Conservation (phyloP, 164 flowering plant genomes). For the Amborella trichopoda region DNA sequence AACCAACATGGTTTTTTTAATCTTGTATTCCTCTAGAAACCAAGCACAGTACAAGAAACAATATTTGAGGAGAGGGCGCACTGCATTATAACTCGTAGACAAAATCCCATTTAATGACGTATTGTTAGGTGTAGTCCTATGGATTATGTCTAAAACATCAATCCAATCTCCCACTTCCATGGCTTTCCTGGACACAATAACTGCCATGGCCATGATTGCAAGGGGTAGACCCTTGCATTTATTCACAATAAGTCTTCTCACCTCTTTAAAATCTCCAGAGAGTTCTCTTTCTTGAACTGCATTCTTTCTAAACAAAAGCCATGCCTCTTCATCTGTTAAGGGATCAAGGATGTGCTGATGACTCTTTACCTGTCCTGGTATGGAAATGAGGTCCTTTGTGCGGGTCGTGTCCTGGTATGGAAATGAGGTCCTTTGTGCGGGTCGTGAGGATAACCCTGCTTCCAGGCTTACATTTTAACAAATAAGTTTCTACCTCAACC, state of each 20-base stretch:
- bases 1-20: neutral
- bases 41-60: neutral
- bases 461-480: slow-evolving; percentile 13
- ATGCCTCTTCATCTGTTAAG: slow-evolving; percentile 13
- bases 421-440: slow-evolving; percentile 5
- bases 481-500: slow-evolving; percentile 14
- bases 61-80: neutral
- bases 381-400: neutral
- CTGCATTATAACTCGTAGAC: neutral
- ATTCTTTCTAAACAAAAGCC: slow-evolving; percentile 19
- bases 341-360: slow-evolving; percentile 1
- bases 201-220: slow-evolving; percentile 13
- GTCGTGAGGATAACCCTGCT: slow-evolving; percentile 31
- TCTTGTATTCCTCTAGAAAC: neutral
- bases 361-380: neutral
- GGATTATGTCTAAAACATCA: neutral
- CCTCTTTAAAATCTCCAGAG: neutral
- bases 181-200: neutral
- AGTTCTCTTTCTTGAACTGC: slow-evolving; percentile 3
- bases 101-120: neutral
- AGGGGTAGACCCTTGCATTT: slow-evolving; percentile 16
- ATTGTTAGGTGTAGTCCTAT: neutral
- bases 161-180: neutral
- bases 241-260: slow-evolving; percentile 2
- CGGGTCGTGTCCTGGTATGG: slow-evolving; percentile 31